Conservation (phyloP, 345 rosid genomes). For the Nasturtium officinale region DNA sequence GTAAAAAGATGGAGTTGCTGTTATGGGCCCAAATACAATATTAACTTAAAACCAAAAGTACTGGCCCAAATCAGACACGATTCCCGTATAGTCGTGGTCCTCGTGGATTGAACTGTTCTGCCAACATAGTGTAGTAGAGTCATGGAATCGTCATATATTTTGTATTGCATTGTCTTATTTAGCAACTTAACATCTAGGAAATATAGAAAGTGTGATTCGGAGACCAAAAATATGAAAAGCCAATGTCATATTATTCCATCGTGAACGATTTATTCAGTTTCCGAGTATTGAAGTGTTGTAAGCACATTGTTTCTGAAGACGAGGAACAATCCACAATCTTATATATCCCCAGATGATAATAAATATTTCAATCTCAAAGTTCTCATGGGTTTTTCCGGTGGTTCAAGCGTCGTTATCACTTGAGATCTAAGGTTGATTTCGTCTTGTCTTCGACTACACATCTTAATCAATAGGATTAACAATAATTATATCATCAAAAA, state of each 20-base stretch:
- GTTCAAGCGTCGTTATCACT: conserved; percentile 48
- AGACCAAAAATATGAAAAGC: too few species aligned
- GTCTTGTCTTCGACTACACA: conserved; percentile 30
- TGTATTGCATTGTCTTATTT: too few species aligned
- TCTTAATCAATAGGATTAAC: conserved; percentile 8
- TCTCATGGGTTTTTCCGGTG: conserved; percentile 17
- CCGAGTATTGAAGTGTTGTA: not conserved
- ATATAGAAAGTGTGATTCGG: too few species aligned
- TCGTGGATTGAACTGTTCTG: not conserved
- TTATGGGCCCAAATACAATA: not conserved
- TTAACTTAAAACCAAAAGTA: not conserved
- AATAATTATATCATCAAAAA: not conserved
- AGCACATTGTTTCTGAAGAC: not conserved
- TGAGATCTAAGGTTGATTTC: conserved; percentile 49
- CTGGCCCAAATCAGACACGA: not conserved
- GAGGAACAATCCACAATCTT: not conserved
- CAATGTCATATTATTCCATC: too few species aligned
- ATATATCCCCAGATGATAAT: not conserved
- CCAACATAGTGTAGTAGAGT: not conserved
- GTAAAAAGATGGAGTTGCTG: too few species aligned
- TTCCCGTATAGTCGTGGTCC: not conserved
- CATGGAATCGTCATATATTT: not conserved
- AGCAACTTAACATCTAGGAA: too few species aligned
- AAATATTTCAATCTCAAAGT: not conserved
- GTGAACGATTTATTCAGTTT: not conserved